Conservation (phyloP, 2,329 filamentous ascomycete genomes). For the Scytalidium sp. region DNA sequence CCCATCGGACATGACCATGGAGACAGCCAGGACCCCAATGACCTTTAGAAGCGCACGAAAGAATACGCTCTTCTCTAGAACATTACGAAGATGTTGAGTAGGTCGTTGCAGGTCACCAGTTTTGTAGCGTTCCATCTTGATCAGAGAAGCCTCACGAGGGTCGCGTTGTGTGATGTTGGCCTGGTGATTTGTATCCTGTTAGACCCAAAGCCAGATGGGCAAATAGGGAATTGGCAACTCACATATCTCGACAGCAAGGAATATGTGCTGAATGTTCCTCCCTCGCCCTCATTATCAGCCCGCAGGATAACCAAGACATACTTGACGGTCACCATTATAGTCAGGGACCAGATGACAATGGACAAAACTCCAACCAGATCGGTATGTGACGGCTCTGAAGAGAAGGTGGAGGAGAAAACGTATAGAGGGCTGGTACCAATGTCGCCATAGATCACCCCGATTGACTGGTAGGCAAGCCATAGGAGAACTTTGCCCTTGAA, state of each 20-base stretch:
- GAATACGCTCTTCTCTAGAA: constrained; percentile 53
- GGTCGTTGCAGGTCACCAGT: constrained; percentile 51
- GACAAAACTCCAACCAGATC: constrained; percentile 62
- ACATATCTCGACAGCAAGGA: constrained; percentile 58
- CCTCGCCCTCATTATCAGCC: constrained; percentile 68
- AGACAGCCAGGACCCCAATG: constrained; percentile 62
- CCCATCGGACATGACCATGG: constrained; percentile 62
- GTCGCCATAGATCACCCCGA: constrained; percentile 66
- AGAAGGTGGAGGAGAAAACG: constrained; percentile 64
- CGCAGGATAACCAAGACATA: constrained; percentile 63
- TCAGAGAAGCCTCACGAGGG: constrained; percentile 49
- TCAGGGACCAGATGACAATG: constrained; percentile 65
- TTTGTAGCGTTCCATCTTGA: constrained; percentile 56
- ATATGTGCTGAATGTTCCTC: constrained; percentile 67
- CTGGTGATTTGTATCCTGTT: constrained; percentile 10
- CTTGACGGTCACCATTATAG: constrained; percentile 66
- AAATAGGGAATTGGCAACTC: constrained; percentile 3
- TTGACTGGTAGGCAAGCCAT: constrained; percentile 59
- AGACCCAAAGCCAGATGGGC: no score
- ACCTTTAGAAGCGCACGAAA: constrained; percentile 56
- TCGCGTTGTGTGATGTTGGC: constrained; percentile 58
- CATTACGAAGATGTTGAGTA: constrained; percentile 49
- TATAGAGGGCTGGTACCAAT: constrained; percentile 66
- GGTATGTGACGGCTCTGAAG: constrained; percentile 45
- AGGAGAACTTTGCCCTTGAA: constrained; percentile 15